Conservation (phyloP, 2,329 filamentous ascomycete genomes). For the Aureobasidium subglaciale region DNA sequence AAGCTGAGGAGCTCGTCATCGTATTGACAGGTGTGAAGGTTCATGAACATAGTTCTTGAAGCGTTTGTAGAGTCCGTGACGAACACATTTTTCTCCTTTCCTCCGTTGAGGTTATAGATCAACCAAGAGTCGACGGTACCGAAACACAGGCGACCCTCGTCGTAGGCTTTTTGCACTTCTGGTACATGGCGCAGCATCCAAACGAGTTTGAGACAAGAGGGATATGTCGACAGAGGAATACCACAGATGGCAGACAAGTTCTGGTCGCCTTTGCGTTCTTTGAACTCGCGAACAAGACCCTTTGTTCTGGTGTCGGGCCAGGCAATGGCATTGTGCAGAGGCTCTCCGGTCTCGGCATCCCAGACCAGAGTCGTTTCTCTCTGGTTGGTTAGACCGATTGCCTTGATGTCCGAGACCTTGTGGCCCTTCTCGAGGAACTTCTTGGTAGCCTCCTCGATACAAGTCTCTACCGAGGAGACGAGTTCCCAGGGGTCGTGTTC, state of each 20-base stretch:
- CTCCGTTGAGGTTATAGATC: conserved; percentile 71
- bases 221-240: conserved; percentile 77
- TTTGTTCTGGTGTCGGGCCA: conserved; percentile 81
- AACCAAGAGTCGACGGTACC: conserved; percentile 84
- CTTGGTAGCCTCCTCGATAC: conserved; percentile 67
- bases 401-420: conserved; percentile 58
- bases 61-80: conserved; percentile 84
- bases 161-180: conserved; percentile 63
- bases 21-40: conserved; percentile 72
- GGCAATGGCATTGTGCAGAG: conserved; percentile 73
- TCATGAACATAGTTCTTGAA: conserved; percentile 91
- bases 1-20: conserved; percentile 70
- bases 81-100: conserved; percentile 57
- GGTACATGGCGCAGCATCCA: conserved; percentile 70
- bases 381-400: conserved; percentile 80
- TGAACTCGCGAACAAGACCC: conserved; percentile 67
- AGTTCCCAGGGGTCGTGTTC: conserved; percentile 76
- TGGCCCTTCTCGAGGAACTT: conserved; percentile 63
- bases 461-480: conserved; percentile 62
- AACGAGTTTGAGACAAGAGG: conserved; percentile 72
- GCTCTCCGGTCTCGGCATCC: conserved; percentile 71
- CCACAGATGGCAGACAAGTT: conserved; percentile 63
- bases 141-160: conserved; percentile 68
- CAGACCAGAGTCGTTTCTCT: conserved; percentile 82
- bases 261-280: conserved; percentile 58